These are phyloP conservation scores for Verticillium alfalfae DNA, from an alignment of 2,329 filamentous ascomycete species.

Conservation along the genomic window DNA sequence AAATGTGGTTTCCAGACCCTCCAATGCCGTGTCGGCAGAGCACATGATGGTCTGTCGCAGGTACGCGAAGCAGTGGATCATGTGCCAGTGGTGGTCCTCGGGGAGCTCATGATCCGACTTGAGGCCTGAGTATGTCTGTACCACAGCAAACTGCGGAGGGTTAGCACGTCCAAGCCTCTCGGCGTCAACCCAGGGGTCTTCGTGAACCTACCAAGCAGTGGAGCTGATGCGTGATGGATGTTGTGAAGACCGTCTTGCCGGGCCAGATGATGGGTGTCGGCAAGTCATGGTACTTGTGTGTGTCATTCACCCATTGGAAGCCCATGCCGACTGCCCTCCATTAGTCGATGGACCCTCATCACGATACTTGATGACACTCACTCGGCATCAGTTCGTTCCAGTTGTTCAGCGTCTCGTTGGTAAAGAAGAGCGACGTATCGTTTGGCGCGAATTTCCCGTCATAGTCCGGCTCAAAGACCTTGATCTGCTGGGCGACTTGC, in stretches of 20 bases:
- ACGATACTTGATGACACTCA: background rate
- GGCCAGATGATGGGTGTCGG: constrained; percentile 26
- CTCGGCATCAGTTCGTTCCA: constrained; percentile 34
- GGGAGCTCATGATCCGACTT: constrained; percentile 30
- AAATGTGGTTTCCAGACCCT: constrained; percentile 40
- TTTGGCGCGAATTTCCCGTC: constrained; percentile 26
- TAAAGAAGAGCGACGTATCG: constrained; percentile 34
- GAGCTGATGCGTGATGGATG: constrained; percentile 36
- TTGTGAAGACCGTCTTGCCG: constrained; percentile 32
- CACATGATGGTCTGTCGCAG: constrained; percentile 41
- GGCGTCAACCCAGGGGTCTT: too few relatives aligned
- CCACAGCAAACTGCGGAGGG: constrained; percentile 27
- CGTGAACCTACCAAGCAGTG: constrained; percentile 28
- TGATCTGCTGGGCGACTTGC: constrained; percentile 33
- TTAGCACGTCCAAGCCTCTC: background rate
- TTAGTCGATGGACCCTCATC: background rate
- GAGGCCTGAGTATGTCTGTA: constrained; percentile 36
- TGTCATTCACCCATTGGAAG: constrained; percentile 30
- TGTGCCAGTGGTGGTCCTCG: constrained; percentile 38
- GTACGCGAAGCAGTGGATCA: constrained; percentile 44
- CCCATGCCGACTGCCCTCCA: constrained; percentile 25
- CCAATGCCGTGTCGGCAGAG: constrained; percentile 36
- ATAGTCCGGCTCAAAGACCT: constrained; percentile 26
- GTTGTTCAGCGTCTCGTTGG: constrained; percentile 21
- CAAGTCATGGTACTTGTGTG: constrained; percentile 28